These are phyloP conservation scores for Phytomonas francai DNA, from an alignment of 208 protist genomes.

Conservation along the genomic window DNA sequence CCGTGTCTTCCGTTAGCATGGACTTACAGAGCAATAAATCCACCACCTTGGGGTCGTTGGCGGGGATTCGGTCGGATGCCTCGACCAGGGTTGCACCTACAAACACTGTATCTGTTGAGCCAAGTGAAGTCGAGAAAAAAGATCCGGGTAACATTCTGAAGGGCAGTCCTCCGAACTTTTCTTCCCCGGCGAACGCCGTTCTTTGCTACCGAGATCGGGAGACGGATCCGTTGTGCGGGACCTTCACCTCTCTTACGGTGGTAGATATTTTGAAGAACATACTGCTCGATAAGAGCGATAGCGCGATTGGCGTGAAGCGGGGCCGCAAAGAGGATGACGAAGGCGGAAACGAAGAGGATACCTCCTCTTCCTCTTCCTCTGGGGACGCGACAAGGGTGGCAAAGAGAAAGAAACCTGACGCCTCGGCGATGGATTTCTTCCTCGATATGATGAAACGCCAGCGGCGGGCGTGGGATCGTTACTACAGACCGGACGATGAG, in stretches of 20 bases:
- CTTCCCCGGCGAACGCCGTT: slow-evolving; percentile 30
- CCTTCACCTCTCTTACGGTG: slow-evolving; percentile 27
- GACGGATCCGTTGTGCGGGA: slow-evolving; percentile 38
- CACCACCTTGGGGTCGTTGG: no score
- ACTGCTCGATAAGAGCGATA: background rate
- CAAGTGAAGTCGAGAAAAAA: no score
- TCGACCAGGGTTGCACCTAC: no score
- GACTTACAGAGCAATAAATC: background rate
- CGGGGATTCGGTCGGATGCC: no score
- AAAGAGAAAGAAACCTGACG: background rate
- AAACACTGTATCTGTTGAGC: no score
- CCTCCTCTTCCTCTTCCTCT: no score
- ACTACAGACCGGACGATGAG: no score
- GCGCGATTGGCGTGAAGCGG: background rate
- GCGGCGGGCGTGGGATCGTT: no score
- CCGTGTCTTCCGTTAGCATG: background rate
- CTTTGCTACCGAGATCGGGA: slow-evolving; percentile 42
- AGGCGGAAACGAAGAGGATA: no score
- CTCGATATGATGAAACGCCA: background rate
- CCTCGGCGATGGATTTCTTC: background rate
- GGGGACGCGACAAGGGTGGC: background rate
- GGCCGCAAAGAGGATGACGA: background rate
- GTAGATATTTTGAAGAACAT: background rate
- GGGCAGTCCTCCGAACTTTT: slow-evolving; percentile 33
- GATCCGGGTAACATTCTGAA: slow-evolving; percentile 8